Base-by-base conservation (phyloP, 257 asterid species). In the Przewalskia tangutica region DNA sequence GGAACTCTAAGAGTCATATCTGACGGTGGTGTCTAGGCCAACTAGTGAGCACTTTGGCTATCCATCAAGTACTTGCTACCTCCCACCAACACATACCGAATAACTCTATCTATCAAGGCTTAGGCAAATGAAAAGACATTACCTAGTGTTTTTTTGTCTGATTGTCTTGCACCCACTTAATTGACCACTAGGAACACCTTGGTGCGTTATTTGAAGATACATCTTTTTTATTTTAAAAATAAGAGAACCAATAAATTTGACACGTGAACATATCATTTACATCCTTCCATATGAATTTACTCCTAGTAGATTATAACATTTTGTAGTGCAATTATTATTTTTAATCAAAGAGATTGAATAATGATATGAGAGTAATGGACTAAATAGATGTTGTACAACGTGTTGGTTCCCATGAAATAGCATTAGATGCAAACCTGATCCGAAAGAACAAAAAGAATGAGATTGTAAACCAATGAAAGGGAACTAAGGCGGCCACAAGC, bases 381-480 rank as follows among this genome's bases (percentile, higher is more conserved):
- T 20, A 46, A 46, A 12, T 11, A 44, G 36, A 44, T 70, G 59
- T 58, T 58, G 64, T 58, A 58, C n/a, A 58, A 58, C 32, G n/a
- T 58, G 32, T 48, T 48, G 59, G 40, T 51, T 46, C 8, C 38
- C 54, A 20, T 48, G n/a, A 71, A 20, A 18, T 70, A 11, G 78
- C 36, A 73, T 27, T 20, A 13, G 13, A 73, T 23, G 48, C 20
- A 73, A 23, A 23, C 42, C 4, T 50, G 79, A 48, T 73, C 18
- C 10, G 13, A 23, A 73, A 50, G 44, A 16, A 62, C 36, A 81
- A 77, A 38, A 40, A 4, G 14, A 34, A 14, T 18, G 79, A 9
- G 13, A 27, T 38, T 65, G 27, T 67, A 38, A 44, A 70, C 42
- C 55, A 84, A 87, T 82, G 62, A 77, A 80, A 40, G 60, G 44